phyloP scores from a whole-genome alignment of 371 early-diverging fungal genomes.

The Mucor indicus region DNA sequence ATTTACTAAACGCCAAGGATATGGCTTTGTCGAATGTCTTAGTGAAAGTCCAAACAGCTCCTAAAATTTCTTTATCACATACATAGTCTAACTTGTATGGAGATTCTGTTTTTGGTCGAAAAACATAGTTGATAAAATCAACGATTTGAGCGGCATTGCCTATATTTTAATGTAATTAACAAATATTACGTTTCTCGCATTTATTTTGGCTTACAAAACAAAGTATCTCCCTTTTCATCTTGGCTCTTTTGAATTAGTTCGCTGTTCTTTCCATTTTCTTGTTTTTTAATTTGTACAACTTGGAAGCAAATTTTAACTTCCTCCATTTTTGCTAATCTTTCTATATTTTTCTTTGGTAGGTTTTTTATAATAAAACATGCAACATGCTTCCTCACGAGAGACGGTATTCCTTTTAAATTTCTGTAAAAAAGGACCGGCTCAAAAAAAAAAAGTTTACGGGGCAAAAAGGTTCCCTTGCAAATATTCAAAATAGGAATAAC shows the following conservation, averaged over 20 bases:
- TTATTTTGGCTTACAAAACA: slow-evolving; percentile 8
- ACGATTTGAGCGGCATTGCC: slow-evolving; percentile 14
- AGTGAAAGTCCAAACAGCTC: slow-evolving; percentile 5
- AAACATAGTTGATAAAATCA: slow-evolving; percentile 18
- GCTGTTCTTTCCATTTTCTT: not conserved
- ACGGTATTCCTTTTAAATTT: slow-evolving; percentile 10
- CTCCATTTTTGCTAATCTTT: slow-evolving; percentile 8
- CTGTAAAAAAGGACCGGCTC: too few relatives aligned
- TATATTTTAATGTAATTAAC: slow-evolving; percentile 13
- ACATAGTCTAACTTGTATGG: slow-evolving; percentile 12
- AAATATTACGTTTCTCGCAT: slow-evolving; percentile 15
- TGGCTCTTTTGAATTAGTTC: slow-evolving; percentile 4
- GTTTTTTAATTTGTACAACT: too few relatives aligned
- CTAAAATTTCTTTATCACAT: slow-evolving; percentile 9
- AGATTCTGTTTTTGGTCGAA: slow-evolving; percentile 9
- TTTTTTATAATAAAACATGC: slow-evolving; percentile 5
- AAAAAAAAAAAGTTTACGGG: too few relatives aligned
- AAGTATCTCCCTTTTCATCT: slow-evolving; percentile 4
- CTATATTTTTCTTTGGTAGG: slow-evolving; percentile 8
- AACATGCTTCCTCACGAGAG: slow-evolving; percentile 11
- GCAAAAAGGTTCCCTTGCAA: too few relatives aligned
- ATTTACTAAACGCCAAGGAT: slow-evolving; percentile 14
- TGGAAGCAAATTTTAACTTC: too few relatives aligned
- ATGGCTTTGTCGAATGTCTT: slow-evolving; percentile 8
- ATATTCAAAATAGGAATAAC: too few relatives aligned